These are phyloP conservation scores for Pholiota adiposa DNA, from an alignment of 1,284 basidiomycete genomes.

Conservation along the genomic window DNA sequence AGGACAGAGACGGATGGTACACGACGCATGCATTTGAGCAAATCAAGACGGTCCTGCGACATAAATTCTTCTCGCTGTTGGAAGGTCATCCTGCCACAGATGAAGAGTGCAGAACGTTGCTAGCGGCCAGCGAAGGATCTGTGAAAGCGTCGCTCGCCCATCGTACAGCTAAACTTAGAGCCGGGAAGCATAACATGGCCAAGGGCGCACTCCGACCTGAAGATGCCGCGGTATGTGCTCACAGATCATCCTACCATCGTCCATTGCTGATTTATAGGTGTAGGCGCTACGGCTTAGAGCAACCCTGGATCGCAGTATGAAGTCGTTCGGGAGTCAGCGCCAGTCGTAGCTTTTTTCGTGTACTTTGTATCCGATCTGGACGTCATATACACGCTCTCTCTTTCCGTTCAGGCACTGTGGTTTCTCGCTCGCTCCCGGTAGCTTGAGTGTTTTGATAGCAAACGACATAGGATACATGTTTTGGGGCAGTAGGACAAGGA, in stretches of 20 bases:
- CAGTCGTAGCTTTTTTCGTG: constrained; percentile 12
- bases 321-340: constrained; percentile 37
- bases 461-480: constrained; percentile 4
- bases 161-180: constrained; percentile 51
- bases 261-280: constrained; percentile 8
- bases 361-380: not conserved
- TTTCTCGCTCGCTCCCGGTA: not conserved
- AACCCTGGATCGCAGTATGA: constrained; percentile 61
- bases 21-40: constrained; percentile 72
- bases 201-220: constrained; percentile 80
- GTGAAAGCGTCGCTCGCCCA: constrained; percentile 44
- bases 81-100: constrained; percentile 73
- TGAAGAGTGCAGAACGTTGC: constrained; percentile 70
- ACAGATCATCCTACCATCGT: not conserved
- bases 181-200: constrained; percentile 83
- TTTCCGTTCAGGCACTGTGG: not conserved
- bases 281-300: constrained; percentile 63
- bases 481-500: too few species aligned
- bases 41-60: constrained; percentile 84
- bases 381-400: not conserved
- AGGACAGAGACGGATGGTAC: constrained; percentile 91
- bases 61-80: constrained; percentile 86
- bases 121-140: constrained; percentile 52
- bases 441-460: constrained; percentile 2
- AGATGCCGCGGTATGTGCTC: constrained; percentile 70